Evolutionary conservation across 2,329 filamentous ascomycete species (phyloP).

Genomic region (Monosporascus sp.): DNA sequence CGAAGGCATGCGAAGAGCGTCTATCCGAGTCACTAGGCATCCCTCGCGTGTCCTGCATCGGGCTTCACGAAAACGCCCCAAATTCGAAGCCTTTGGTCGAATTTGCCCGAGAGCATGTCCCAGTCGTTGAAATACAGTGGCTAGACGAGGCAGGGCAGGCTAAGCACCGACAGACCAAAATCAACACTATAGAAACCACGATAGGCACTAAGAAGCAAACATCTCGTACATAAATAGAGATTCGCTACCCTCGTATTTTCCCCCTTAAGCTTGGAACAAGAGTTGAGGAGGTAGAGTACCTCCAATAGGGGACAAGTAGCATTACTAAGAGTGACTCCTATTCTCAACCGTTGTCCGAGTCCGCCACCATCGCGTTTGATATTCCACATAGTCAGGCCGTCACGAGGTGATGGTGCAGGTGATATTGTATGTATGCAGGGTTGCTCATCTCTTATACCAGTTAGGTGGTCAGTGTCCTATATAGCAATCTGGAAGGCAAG

Average conservation of each 20-base stretch:
- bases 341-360: too few species aligned
- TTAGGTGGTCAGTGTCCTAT: too few species aligned
- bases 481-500: too few species aligned
- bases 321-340: too few species aligned
- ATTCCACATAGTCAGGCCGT: too few species aligned
- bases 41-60: slow-evolving; percentile 60
- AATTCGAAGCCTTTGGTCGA: slow-evolving; percentile 51
- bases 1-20: slow-evolving; percentile 51
- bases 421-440: too few species aligned
- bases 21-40: slow-evolving; percentile 54
- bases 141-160: slow-evolving; percentile 37
- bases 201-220: slow-evolving; percentile 32
- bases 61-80: slow-evolving; percentile 50
- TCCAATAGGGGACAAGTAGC: too few species aligned
- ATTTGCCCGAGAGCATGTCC: slow-evolving; percentile 48
- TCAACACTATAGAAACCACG: slow-evolving; percentile 37
- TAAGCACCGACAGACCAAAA: slow-evolving; percentile 41
- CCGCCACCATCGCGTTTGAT: too few species aligned
- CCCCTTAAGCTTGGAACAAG: too few species aligned
- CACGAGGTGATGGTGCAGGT: too few species aligned
- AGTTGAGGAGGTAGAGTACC: neutral
- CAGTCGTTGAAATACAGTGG: slow-evolving; percentile 51
- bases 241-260: neutral
- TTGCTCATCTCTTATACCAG: too few species aligned
- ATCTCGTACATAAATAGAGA: neutral